Evolutionary conservation across 768 basidiomycete species (phyloP).

Genomic region (Naganishia vaughanmartiniae): DNA sequence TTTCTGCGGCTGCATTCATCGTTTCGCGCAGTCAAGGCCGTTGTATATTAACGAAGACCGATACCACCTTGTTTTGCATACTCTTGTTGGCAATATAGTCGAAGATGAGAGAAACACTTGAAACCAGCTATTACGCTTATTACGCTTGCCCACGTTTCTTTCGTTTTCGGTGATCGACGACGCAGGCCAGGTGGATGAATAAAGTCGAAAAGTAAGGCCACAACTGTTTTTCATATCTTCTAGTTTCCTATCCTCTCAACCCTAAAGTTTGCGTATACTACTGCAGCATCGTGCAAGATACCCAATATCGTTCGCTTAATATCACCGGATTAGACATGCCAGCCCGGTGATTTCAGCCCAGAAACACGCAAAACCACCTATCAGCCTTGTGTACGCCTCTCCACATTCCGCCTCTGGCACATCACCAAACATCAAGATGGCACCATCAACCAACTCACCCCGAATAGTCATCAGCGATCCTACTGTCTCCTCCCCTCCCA

Average conservation of each 20-base stretch:
- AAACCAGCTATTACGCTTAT: background rate
- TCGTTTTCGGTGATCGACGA: background rate
- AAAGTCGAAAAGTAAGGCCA: background rate
- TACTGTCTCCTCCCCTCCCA: slow-evolving; percentile 6
- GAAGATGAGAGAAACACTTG: no score
- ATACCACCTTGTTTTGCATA: no score
- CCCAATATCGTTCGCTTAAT: background rate
- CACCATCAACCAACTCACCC: slow-evolving; percentile 17
- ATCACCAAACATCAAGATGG: background rate
- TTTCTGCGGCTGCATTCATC: no score
- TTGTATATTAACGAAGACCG: no score
- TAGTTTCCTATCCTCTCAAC: no score
- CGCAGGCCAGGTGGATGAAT: background rate
- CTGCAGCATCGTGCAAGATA: no score
- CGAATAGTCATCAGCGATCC: slow-evolving; percentile 16
- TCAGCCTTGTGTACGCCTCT: background rate
- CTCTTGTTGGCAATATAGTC: no score
- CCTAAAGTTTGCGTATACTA: no score
- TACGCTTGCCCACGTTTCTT: slow-evolving; percentile 4
- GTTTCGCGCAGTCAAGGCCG: no score
- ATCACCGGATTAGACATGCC: background rate
- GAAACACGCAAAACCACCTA: background rate
- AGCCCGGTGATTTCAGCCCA: background rate
- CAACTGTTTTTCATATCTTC: no score
- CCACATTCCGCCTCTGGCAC: background rate